phyloP scores from a whole-genome alignment of 208 protist genomes.

The Balamuthia mandrillaris region DNA sequence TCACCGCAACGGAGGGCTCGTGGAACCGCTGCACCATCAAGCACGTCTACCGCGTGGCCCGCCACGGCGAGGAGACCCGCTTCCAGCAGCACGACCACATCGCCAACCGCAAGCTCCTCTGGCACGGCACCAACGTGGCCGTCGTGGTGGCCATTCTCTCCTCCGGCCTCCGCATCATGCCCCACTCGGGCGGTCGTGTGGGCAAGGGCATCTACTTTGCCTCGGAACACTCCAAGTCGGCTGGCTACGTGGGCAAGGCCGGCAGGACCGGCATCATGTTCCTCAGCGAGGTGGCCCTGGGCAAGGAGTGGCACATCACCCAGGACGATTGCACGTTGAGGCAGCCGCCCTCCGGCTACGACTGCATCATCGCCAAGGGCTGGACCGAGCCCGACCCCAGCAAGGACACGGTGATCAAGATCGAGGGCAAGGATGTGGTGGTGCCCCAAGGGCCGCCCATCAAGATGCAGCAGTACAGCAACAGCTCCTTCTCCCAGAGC shows the following conservation, averaged over 20 bases:
- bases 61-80: slow-evolving; percentile 30
- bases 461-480: slow-evolving; percentile 3
- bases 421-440: slow-evolving; percentile 51
- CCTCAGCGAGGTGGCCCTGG: slow-evolving; percentile 62
- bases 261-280: slow-evolving; percentile 59
- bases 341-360: slow-evolving; percentile 47
- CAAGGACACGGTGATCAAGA: slow-evolving; percentile 40
- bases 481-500: slow-evolving; percentile 39
- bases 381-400: slow-evolving; percentile 34
- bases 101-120: slow-evolving; percentile 54
- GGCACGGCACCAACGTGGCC: slow-evolving; percentile 63
- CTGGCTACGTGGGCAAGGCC: slow-evolving; percentile 39
- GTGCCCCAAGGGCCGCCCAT: slow-evolving; percentile 47
- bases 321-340: slow-evolving; percentile 47
- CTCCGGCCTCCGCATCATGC: slow-evolving; percentile 66
- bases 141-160: slow-evolving; percentile 60
- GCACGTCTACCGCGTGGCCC: slow-evolving; percentile 15
- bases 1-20: slow-evolving; percentile 40
- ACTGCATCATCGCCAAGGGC: slow-evolving; percentile 54
- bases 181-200: slow-evolving; percentile 63
- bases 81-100: slow-evolving; percentile 42
- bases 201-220: slow-evolving; percentile 67
- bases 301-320: slow-evolving; percentile 50
- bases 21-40: slow-evolving; percentile 15
- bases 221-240: slow-evolving; percentile 54